Base-by-base conservation (phyloP, 2,329 filamentous ascomycete genomes). In the Westerdykella sp. region DNA sequence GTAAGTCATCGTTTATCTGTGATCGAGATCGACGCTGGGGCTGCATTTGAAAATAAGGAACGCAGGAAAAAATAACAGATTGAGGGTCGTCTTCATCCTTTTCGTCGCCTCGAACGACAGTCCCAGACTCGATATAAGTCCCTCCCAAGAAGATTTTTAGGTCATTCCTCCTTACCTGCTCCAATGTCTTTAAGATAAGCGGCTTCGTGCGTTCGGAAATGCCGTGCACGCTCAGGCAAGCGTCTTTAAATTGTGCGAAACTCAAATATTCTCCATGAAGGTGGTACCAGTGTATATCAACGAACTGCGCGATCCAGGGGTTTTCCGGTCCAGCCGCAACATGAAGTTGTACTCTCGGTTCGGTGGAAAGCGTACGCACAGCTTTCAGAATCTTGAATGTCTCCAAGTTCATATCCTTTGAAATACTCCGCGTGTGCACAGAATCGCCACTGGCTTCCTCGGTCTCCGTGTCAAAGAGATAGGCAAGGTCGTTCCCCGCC, bases 41-140 rank as follows among this genome's bases (percentile, higher is more conserved):
- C 13, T 51, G 49, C 2, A 61, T 46, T 9, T 52, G 44, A 23
- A 60, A 57, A 31, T 59, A 59, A 4, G 59, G 62, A 11, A 62
- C 39, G 36, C 59, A 65, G 22, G 54, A 57, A 46, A 63, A 64
- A 6, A 60, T 63, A 35, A 55, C 56, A 1, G 54, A 56, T 12
- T 52, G 40, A 21, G 54, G 40, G 18, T 59, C 53, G 0, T 49
- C 5, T 31, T 47, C 43, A 7, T 53, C 34, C 7, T 37, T 47
- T 23, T 60, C 56, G 28, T 65, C 61, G 5, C 44, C 58, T 37
- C 61, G 53, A 11, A 65, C 30, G 9, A 65, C 56, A 3, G 60
- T 62, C 6, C 62, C 62, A 6, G 60, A 59, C 38, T 65, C 59
- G n/a, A 65, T 56, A 40, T 60, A 66, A 46, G 56, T 54, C 5